phyloP scores from a whole-genome alignment of 495 filamentous ascomycete species.

The Penicillium salamii region DNA sequence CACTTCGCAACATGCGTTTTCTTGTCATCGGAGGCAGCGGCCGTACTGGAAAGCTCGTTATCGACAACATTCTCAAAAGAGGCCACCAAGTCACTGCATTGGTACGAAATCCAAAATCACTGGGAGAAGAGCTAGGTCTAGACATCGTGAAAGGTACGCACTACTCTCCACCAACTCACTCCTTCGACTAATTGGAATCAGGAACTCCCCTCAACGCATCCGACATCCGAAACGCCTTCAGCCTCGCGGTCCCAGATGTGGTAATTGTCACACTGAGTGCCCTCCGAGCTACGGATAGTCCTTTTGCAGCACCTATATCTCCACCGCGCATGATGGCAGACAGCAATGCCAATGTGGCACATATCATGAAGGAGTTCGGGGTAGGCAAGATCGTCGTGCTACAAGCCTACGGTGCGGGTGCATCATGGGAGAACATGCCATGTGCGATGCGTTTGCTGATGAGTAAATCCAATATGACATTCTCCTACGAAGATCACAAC shows the following conservation, averaged over 20 bases:
- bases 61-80: conserved; percentile 30
- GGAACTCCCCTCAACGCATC: conserved; percentile 39
- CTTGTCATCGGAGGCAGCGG: conserved; percentile 43
- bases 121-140: conserved; percentile 12
- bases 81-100: conserved; percentile 22
- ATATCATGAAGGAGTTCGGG: conserved; percentile 37
- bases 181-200: conserved; percentile 1
- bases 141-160: conserved; percentile 22
- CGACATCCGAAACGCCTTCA: conserved; percentile 37
- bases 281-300: conserved; percentile 39
- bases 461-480: conserved; percentile 44
- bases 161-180: not conserved
- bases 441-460: conserved; percentile 38
- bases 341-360: conserved; percentile 39
- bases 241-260: conserved; percentile 24
- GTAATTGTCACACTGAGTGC: conserved; percentile 47
- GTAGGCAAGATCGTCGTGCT: conserved; percentile 40
- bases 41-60: conserved; percentile 39
- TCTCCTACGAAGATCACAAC: conserved; percentile 44
- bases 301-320: conserved; percentile 41
- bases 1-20: conserved; percentile 36
- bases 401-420: conserved; percentile 45
- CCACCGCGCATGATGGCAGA: conserved; percentile 45
- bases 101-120: conserved; percentile 13
- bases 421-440: conserved; percentile 44